phyloP scores from a whole-genome alignment of 2,329 filamentous ascomycete species.

The Alternaria burnsii region DNA sequence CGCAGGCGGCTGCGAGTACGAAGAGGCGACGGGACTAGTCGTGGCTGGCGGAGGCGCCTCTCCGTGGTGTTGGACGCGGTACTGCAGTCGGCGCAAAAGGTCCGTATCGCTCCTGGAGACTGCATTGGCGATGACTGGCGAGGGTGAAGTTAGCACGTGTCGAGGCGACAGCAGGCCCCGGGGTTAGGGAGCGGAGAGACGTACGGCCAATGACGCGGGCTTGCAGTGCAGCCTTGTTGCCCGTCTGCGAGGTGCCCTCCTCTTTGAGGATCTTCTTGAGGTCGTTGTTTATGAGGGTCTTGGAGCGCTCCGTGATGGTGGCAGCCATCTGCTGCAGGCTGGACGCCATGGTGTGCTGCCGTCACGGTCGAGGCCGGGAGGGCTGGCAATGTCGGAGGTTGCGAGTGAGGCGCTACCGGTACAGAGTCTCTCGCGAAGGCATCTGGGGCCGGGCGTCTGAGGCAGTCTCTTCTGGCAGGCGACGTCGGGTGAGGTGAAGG shows the following conservation, averaged over 20 bases:
- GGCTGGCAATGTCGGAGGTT: conserved; percentile 10
- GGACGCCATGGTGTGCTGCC: conserved; percentile 39
- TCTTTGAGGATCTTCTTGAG: conserved; percentile 78
- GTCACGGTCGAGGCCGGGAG: conserved; percentile 6
- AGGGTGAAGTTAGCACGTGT: conserved; percentile 29
- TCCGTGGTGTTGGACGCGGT: conserved; percentile 54
- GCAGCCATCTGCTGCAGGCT: conserved; percentile 53
- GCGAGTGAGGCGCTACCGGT: conserved; percentile 24
- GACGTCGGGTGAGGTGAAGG: conserved; percentile 20
- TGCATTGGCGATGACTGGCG: conserved; percentile 52
- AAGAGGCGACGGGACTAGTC: conserved; percentile 28
- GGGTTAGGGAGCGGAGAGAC: conserved; percentile 50
- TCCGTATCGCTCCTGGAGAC: conserved; percentile 46
- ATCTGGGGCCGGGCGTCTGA: conserved; percentile 11
- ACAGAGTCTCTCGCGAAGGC: conserved; percentile 19
- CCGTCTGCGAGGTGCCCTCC: conserved; percentile 74
- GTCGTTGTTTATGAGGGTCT: conserved; percentile 68
- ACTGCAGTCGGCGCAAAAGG: conserved; percentile 50
- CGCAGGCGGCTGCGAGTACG: conserved; percentile 26
- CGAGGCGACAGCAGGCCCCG: conserved; percentile 7
- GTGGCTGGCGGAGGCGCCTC: conserved; percentile 39
- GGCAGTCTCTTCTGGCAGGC: conserved; percentile 6
- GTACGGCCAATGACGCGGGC: conserved; percentile 78
- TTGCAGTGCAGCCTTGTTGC: conserved; percentile 86
- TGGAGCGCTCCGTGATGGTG: conserved; percentile 57